Evolutionary conservation across 352 stramenopile species (phyloP), one percentile per base, ranked within the genome.

Genomic region (Nothophytophthora sp.): DNA sequence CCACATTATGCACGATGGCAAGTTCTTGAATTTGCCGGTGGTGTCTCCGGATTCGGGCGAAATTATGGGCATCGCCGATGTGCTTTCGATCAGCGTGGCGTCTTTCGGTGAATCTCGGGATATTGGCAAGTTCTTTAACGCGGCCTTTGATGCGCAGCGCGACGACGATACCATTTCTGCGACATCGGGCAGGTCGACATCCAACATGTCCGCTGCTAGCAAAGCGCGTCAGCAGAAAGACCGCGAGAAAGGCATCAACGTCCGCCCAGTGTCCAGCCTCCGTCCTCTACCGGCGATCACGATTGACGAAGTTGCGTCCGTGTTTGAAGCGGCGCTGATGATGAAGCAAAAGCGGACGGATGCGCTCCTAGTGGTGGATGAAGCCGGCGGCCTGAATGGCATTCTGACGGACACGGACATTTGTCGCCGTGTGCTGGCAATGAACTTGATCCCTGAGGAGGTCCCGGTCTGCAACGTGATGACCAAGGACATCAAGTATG

Each of bases 1-100:
- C 59, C 96, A 99, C 67, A 98, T 98, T 40, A 99, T 99, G 96
- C 96, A 98, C 50, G 96, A 99, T 43, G 95, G 98, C 20, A 96
- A 95, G 36, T 99, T 99, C 62, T 69, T 99, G 19, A 98, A 98
- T 46, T 59, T 99, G 25, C 97, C 97, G 5, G 96, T 99, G 3
- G 95, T 98, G 61, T 79, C 77, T 33, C 63, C 64, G 7, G 56
- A 76, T 6, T 85, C 79, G 6, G 76, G 80, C 4, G 76, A 91
- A 40, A 87, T 96, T 45, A 57, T 89, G 33, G 86, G 86, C 10
- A 73, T 95, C 11, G 83, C 85, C 5, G 85, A 96, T 56, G 85
- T 95, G 0, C 32, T 96, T 3, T 91, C 82, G 10, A 77, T 96
- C 32, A 85, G 76, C 18, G 70, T 76, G 24, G 81, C 81, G 23